Evolutionary conservation across 2,329 filamentous ascomycete species (phyloP).

Genomic region (Magnaporthiopsis incrustans): DNA sequence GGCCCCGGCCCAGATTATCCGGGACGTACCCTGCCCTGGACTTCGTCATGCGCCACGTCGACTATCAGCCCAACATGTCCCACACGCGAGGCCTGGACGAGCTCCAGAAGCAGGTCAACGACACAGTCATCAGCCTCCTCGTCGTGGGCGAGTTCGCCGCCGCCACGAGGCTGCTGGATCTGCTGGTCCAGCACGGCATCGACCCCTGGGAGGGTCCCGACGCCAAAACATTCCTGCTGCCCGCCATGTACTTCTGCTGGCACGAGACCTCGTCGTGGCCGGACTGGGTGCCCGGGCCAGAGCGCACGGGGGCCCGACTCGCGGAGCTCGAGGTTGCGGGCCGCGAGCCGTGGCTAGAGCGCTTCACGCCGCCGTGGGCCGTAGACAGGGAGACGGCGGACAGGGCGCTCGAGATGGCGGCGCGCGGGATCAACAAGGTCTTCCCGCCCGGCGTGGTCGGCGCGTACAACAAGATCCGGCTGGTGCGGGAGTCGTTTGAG

Average conservation of each 20-base stretch:
- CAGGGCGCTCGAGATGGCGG: background rate
- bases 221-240: background rate
- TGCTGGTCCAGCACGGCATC: background rate
- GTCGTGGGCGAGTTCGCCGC: background rate
- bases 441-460: background rate
- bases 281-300: background rate
- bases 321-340: background rate
- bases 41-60: background rate
- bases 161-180: background rate
- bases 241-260: constrained; percentile 3
- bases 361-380: background rate
- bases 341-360: background rate
- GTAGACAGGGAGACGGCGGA: background rate
- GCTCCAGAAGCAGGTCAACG: background rate
- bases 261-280: constrained; percentile 3
- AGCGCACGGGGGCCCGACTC: background rate
- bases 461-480: background rate
- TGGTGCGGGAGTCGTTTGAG: background rate
- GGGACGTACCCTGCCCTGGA: background rate
- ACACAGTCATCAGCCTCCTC: background rate
- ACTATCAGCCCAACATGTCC: background rate
- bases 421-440: background rate
- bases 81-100: background rate
- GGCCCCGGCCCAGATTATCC: background rate
- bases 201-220: background rate